Evolutionary conservation across 2,329 filamentous ascomycete species (phyloP).

Genomic region (Pseudocercospora macadamiae): DNA sequence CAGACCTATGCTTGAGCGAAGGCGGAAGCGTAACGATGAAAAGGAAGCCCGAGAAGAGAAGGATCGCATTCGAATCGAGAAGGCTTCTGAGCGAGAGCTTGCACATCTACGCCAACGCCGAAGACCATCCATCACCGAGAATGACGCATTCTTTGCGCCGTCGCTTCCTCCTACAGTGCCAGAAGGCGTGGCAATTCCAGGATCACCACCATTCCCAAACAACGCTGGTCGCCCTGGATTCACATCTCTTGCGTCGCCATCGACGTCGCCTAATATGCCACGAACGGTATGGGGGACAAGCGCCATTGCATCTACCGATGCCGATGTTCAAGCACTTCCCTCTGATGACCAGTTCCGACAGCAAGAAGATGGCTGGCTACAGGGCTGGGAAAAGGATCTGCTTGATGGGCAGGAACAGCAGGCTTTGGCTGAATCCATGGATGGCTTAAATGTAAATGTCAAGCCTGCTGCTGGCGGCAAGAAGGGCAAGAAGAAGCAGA

Average conservation of each 20-base stretch:
- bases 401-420: slow-evolving; percentile 63
- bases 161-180: slow-evolving; percentile 34
- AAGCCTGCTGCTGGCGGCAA: slow-evolving; percentile 52
- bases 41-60: slow-evolving; percentile 87
- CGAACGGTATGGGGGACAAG: slow-evolving; percentile 94
- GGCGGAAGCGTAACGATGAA: slow-evolving; percentile 76
- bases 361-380: slow-evolving; percentile 81
- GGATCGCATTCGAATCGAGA: slow-evolving; percentile 79
- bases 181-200: slow-evolving; percentile 13
- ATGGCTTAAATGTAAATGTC: slow-evolving; percentile 33
- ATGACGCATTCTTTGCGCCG: slow-evolving; percentile 42
- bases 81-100: slow-evolving; percentile 71
- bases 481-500: slow-evolving; percentile 68
- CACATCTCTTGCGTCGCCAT: slow-evolving; percentile 72
- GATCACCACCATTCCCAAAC: slow-evolving; percentile 54
- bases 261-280: slow-evolving; percentile 74
- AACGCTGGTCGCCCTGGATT: slow-evolving; percentile 65
- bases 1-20: slow-evolving; percentile 71
- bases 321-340: slow-evolving; percentile 45
- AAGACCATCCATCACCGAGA: slow-evolving; percentile 53
- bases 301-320: slow-evolving; percentile 62
- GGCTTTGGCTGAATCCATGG: slow-evolving; percentile 22
- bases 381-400: slow-evolving; percentile 79
- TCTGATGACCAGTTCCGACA: slow-evolving; percentile 42
- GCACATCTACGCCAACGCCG: slow-evolving; percentile 66